phyloP scores from a whole-genome alignment of 441 rosid species.

The Manihot esculenta region DNA sequence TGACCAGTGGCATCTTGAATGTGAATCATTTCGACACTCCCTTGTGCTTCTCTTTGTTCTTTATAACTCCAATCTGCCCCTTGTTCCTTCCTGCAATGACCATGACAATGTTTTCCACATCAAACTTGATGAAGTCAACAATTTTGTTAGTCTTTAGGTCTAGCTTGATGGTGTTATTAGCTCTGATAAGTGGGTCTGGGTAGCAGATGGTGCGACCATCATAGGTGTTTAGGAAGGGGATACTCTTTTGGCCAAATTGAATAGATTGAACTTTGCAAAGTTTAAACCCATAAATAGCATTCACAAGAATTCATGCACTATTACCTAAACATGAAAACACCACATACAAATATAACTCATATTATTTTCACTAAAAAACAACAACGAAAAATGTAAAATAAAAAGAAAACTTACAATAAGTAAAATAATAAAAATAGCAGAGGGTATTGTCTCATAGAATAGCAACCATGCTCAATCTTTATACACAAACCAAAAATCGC shows the following conservation, averaged over 20 bases:
- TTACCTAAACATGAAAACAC: too few species aligned
- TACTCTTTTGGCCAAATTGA: conserved; percentile 69
- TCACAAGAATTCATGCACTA: too few species aligned
- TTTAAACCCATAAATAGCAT: too few species aligned
- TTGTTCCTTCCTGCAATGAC: conserved; percentile 82
- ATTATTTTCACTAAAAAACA: too few species aligned
- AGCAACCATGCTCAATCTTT: not conserved
- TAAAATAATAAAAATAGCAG: not conserved
- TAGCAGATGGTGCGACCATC: conserved; percentile 81
- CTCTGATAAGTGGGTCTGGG: conserved; percentile 76
- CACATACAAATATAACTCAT: too few species aligned
- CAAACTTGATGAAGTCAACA: conserved; percentile 70
- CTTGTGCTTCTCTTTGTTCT: conserved; percentile 77
- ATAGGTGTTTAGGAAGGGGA: conserved; percentile 69
- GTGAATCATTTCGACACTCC: conserved; percentile 79
- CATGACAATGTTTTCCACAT: conserved; percentile 79
- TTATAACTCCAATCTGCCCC: conserved; percentile 75
- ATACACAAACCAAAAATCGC: not conserved
- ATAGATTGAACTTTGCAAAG: conserved; percentile 73
- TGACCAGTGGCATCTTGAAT: conserved; percentile 70
- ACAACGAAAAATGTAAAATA: too few species aligned
- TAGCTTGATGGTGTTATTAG: conserved; percentile 74
- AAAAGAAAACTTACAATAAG: too few species aligned
- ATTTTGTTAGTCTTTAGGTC: conserved; percentile 73
- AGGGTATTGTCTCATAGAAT: too few species aligned